Evolutionary conservation across 1,284 basidiomycete genomes (phyloP).

Genomic region (Rhodofomes roseus): DNA sequence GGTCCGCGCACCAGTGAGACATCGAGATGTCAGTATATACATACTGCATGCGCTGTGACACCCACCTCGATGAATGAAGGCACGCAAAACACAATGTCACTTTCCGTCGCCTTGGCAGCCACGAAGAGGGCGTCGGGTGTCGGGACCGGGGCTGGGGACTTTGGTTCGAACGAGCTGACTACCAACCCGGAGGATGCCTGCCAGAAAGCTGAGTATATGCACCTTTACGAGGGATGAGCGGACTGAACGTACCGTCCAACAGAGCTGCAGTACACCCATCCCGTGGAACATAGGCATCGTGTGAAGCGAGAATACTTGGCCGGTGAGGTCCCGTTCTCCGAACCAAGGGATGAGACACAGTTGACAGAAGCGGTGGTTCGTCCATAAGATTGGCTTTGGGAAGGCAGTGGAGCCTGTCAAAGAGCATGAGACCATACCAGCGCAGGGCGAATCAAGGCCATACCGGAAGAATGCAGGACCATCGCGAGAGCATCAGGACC

Average conservation of each 20-base stretch:
- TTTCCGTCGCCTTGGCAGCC: constrained; percentile 9
- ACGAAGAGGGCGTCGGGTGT: constrained; percentile 16
- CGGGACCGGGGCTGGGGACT: constrained; percentile 14
- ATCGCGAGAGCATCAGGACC: constrained; percentile 19
- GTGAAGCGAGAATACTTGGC: constrained; percentile 14
- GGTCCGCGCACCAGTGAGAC: too few relatives aligned
- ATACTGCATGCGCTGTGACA: too few relatives aligned
- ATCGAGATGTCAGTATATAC: too few relatives aligned
- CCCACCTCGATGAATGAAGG: constrained; percentile 19
- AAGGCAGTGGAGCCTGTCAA: constrained; percentile 22
- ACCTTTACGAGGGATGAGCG: not conserved
- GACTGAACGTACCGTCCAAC: constrained; percentile 6
- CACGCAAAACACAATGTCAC: constrained; percentile 17
- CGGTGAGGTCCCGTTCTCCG: constrained; percentile 16
- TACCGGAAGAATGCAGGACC: constrained; percentile 32
- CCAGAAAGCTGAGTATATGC: not conserved
- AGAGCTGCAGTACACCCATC: constrained; percentile 14
- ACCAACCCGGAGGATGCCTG: constrained; percentile 15
- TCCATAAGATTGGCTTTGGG: constrained; percentile 21
- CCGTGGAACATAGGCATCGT: constrained; percentile 19
- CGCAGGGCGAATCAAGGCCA: constrained; percentile 2
- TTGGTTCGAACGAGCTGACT: constrained; percentile 15
- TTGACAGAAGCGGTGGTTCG: constrained; percentile 7
- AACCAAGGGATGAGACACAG: not conserved
- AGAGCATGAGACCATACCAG: not conserved